phyloP scores from a whole-genome alignment of 192 early-diverging fungal genomes.

The Pilobolus umbonatus region DNA sequence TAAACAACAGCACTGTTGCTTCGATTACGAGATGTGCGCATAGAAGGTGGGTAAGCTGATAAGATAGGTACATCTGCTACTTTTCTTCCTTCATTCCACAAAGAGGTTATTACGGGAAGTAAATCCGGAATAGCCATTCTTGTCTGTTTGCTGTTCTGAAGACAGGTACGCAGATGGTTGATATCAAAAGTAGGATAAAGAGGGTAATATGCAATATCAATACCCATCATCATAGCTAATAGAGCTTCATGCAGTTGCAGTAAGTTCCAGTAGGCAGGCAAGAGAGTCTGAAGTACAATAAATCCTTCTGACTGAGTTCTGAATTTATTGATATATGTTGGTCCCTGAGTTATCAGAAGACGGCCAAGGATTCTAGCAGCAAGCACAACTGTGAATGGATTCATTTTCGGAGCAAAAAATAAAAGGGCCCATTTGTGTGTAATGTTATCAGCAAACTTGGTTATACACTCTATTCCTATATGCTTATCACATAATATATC shows the following conservation, averaged over 20 bases:
- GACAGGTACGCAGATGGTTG: conserved; percentile 39
- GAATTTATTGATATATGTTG: conserved; percentile 46
- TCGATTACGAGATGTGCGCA: background rate
- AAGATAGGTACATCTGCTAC: background rate
- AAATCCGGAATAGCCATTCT: conserved; percentile 41
- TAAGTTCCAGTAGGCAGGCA: conserved; percentile 55
- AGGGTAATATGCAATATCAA: conserved; percentile 49
- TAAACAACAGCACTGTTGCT: conserved; percentile 3
- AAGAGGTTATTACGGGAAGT: conserved; percentile 39
- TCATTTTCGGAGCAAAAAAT: conserved; percentile 49
- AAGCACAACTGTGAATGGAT: conserved; percentile 52
- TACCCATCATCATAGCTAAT: conserved; percentile 48
- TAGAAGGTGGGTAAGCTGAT: background rate
- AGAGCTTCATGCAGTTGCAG: conserved; percentile 52
- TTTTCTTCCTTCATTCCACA: conserved; percentile 27
- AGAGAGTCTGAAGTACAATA: conserved; percentile 47
- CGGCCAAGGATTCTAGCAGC: conserved; percentile 48
- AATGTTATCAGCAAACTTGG: conserved; percentile 50
- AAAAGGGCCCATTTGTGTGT: conserved; percentile 63
- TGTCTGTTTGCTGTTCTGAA: conserved; percentile 24
- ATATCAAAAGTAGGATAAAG: conserved; percentile 45
- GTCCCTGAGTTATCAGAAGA: conserved; percentile 43
- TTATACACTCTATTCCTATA: conserved; percentile 37
- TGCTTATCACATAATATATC: conserved; percentile 52
- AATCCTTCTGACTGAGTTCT: conserved; percentile 50